phyloP scores from a whole-genome alignment of 768 basidiomycete genomes.

The Cystofilobasidium capitatum region DNA sequence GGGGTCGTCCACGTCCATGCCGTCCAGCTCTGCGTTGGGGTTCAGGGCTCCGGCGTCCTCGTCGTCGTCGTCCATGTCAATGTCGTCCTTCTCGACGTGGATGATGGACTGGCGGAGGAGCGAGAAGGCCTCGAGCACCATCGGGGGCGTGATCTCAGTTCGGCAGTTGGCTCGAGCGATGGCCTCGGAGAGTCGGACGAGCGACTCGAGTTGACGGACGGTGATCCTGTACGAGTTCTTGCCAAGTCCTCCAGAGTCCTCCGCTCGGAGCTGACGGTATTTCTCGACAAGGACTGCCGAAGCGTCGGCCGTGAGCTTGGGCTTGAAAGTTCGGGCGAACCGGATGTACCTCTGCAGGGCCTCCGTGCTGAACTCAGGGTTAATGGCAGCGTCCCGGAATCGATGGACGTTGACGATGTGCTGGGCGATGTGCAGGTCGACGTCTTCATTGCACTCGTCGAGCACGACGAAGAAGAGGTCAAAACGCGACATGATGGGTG shows the following conservation, averaged over 20 bases:
- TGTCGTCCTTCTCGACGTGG: constrained; percentile 97
- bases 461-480: constrained; percentile 97
- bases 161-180: constrained; percentile 96
- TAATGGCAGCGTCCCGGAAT: constrained; percentile 85
- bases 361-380: constrained; percentile 95
- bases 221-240: constrained; percentile 94
- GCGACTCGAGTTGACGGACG: constrained; percentile 92
- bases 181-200: constrained; percentile 95
- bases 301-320: constrained; percentile 91
- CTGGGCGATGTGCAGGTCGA: constrained; percentile 83
- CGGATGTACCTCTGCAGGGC: constrained; percentile 92
- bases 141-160: constrained; percentile 87
- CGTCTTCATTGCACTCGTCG: constrained; percentile 89
- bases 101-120: constrained; percentile 95
- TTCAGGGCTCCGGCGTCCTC: constrained; percentile 52
- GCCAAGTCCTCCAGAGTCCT: constrained; percentile 78
- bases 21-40: constrained; percentile 41
- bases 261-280: constrained; percentile 81
- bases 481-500: constrained; percentile 98
- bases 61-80: constrained; percentile 80
- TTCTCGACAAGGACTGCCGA: constrained; percentile 90
- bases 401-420: constrained; percentile 98
- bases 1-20: constrained; percentile 47
- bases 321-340: constrained; percentile 93
- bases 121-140: constrained; percentile 90